Evolutionary conservation across 2,329 filamentous ascomycete species (phyloP).

Genomic region (Bipolaris bicolor): DNA sequence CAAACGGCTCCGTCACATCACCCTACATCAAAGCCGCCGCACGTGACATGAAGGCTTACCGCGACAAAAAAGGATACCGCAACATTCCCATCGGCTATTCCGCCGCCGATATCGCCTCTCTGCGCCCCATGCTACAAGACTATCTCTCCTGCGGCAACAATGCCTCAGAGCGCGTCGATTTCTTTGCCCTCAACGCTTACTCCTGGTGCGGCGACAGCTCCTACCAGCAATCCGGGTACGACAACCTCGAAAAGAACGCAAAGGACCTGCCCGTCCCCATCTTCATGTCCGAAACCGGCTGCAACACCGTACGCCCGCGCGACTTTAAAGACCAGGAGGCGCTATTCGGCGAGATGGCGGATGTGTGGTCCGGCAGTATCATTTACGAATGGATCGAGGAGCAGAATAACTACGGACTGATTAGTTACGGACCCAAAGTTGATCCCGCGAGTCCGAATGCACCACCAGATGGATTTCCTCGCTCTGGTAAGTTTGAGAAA

Average conservation of each 20-base stretch:
- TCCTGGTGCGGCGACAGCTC: constrained; percentile 60
- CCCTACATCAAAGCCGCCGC: constrained; percentile 84
- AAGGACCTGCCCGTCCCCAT: constrained; percentile 70
- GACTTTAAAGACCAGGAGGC: constrained; percentile 74
- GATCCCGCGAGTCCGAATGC: constrained; percentile 52
- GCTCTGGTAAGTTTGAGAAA: constrained; percentile 55
- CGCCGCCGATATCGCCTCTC: constrained; percentile 78
- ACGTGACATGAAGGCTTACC: constrained; percentile 82
- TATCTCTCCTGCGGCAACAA: constrained; percentile 82
- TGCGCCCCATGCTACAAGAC: constrained; percentile 69
- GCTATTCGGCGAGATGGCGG: constrained; percentile 79
- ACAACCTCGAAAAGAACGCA: constrained; percentile 69
- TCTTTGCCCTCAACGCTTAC: constrained; percentile 86
- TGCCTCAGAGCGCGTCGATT: constrained; percentile 71
- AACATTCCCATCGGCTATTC: constrained; percentile 86
- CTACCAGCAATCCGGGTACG: constrained; percentile 72
- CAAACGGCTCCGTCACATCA: constrained; percentile 66
- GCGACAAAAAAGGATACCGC: constrained; percentile 76
- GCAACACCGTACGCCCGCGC: constrained; percentile 69
- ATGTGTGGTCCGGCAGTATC: constrained; percentile 76
- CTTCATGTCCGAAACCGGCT: constrained; percentile 80
- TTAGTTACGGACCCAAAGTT: constrained; percentile 72
- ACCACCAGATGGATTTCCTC: constrained; percentile 70
- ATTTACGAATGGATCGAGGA: constrained; percentile 92
- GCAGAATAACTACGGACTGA: constrained; percentile 79